Conservation (phyloP, 2,329 filamentous ascomycete species). For the Beauveria varroae region DNA sequence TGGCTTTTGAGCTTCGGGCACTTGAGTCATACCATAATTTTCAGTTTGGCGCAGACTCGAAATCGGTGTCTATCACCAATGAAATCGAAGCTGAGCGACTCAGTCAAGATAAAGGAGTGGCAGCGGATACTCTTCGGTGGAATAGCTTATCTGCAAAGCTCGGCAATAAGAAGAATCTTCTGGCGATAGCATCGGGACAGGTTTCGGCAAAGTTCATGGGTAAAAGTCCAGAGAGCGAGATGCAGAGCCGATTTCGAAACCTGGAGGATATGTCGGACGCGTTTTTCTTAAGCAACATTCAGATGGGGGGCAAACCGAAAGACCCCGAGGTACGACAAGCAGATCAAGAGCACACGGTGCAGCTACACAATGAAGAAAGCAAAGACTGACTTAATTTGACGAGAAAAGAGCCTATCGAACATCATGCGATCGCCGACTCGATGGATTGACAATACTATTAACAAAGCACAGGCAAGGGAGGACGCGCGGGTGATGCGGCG, state of each 20-base stretch:
- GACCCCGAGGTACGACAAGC: conserved; percentile 27
- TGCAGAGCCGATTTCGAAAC: conserved; percentile 20
- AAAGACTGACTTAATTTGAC: conserved; percentile 5
- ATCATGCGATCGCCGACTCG: conserved; percentile 18
- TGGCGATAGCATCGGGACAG: conserved; percentile 21
- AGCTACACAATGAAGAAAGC: background rate
- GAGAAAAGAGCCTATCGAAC: conserved; percentile 26
- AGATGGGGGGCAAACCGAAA: conserved; percentile 14
- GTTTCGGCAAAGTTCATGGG: conserved; percentile 23
- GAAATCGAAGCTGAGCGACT: conserved; percentile 21
- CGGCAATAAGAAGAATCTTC: conserved; percentile 23
- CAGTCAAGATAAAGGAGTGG: conserved; percentile 19
- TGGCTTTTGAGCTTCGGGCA: background rate
- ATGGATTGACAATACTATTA: conserved; percentile 2
- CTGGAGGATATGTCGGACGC: conserved; percentile 20
- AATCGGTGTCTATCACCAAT: background rate
- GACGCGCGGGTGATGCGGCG: conserved; percentile 27
- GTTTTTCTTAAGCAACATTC: conserved; percentile 20
- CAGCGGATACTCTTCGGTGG: conserved; percentile 30
- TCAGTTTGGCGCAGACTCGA: background rate
- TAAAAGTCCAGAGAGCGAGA: conserved; percentile 17
- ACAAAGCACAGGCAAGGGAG: conserved; percentile 17
- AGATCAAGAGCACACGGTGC: background rate
- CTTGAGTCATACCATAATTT: background rate
- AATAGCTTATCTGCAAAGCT: conserved; percentile 22